Conservation (phyloP, 495 filamentous ascomycete genomes). For the Parmelia sp. region DNA sequence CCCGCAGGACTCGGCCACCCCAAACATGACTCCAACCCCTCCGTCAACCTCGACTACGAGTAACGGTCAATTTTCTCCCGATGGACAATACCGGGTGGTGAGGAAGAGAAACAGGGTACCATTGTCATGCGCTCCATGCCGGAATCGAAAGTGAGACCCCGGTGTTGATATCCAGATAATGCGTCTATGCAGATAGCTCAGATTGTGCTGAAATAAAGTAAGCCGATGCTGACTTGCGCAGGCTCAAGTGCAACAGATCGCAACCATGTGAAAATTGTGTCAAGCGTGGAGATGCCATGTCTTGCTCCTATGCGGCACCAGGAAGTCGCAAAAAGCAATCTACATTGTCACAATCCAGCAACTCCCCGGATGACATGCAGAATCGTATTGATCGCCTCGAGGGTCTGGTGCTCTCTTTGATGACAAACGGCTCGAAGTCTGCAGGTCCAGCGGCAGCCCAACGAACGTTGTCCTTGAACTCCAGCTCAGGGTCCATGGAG, state of each 20-base stretch:
- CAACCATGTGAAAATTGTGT: slow-evolving; percentile 94
- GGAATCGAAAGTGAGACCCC: slow-evolving; percentile 80
- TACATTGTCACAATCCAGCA: slow-evolving; percentile 49
- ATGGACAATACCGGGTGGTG: slow-evolving; percentile 80
- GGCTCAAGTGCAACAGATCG: slow-evolving; percentile 88
- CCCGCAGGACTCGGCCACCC: slow-evolving; percentile 12
- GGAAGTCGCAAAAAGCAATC: slow-evolving; percentile 71
- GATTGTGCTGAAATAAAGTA: background rate
- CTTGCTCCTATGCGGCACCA: slow-evolving; percentile 85
- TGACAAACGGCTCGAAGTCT: slow-evolving; percentile 78
- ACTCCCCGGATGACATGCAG: slow-evolving; percentile 93
- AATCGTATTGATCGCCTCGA: slow-evolving; percentile 96
- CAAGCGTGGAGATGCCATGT: slow-evolving; percentile 74
- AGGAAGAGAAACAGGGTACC: slow-evolving; percentile 93
- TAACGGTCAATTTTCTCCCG: slow-evolving; percentile 69
- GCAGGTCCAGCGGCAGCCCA: slow-evolving; percentile 57
- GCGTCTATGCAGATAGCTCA: background rate
- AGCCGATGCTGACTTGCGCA: slow-evolving; percentile 31
- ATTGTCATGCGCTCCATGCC: slow-evolving; percentile 87
- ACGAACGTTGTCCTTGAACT: slow-evolving; percentile 57
- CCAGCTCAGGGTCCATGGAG: slow-evolving; percentile 45
- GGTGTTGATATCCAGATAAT: slow-evolving; percentile 25
- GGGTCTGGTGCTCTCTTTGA: slow-evolving; percentile 87
- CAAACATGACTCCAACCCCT: slow-evolving; percentile 77
- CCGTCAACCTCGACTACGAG: slow-evolving; percentile 79